Evolutionary conservation across 306 rosid genomes (phyloP), one percentile per base, ranked within the genome.

Genomic region (Quercus suber): DNA sequence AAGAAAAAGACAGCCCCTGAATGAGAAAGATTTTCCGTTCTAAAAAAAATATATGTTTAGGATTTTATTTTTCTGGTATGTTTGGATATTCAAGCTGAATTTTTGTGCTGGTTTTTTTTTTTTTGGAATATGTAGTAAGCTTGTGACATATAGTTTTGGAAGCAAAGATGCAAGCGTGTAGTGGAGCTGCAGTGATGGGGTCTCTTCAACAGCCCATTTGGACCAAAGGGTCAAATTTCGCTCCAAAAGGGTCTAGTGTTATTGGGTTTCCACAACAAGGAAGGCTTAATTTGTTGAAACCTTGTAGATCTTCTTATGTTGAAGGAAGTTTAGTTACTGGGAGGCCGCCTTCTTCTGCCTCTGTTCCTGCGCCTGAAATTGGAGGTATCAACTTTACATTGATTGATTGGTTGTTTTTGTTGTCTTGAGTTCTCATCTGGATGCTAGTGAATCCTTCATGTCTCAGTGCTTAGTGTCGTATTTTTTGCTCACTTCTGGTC

Each of bases 251-350:
- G 55, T 64, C 33, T 56, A 60, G 69, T 33, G 49, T 37, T 35
- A 69, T 78, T 85, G 82, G 81, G 56, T 82, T 83, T 60, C 21
- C 85, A 2, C 82, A 82, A 45, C 89, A 84, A 69, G 69, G 75
- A 5, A 84, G 81, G 77, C 41, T 88, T 53, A 79, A 67, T 41
- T 58, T 30, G 33, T 67, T 82, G 68, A 93, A 86, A 74, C 86
- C 87, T 0, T 69, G 82, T 83, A 89, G 79, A 76, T 81, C 89
- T 64, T 88, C 84, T 28, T 78, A 65, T 64, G 78, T 83, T 68
- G 85, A 80, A 85, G 94, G 87, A 77, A 83, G 88, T 80, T 49
- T 89, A 76, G 89, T 83, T 70, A 72, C 90, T 30, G 98, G 93
- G 74, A 86, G 55, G 19, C 76, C 83, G 17, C 57, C 89, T 71